Evolutionary conservation across 129 eudicot genomes (phyloP), one percentile per base, ranked within the genome.

Genomic region (Mikania micrantha): DNA sequence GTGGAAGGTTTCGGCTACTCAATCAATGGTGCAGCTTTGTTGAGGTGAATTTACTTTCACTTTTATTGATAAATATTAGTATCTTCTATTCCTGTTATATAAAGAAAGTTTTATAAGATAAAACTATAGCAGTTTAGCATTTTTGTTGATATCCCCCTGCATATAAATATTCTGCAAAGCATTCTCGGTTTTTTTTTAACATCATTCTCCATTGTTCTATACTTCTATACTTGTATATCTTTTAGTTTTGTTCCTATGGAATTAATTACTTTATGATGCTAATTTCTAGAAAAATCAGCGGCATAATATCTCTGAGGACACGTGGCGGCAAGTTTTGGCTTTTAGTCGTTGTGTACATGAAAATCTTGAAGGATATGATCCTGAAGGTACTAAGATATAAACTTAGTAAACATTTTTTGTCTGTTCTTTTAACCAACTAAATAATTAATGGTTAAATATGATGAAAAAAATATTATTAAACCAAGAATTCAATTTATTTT

Each of bases 261-360:
- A 38, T 70, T 25, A 28, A 67, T 75, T 71, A 73, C 60, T 48
- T 27, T 12, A 75, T 53, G 38, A 50, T 22, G 8, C 65, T 32
- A 34, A 47, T 39, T 24, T 65, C 58, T 69, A 94, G 99, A 67
- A 77, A 77, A 82, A 89, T 54, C 99, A 94, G 75, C 90, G 93
- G 60, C 87, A 89, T 67, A 94, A 94, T 79, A 94, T 94, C 64
- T 90, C 99, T 3, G 99, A 89, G 89, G 99, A 94, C 73, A 89
- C 99, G 19, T 94, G 99, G 99, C 59, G 88, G 61, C 99, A 94
- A 79, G 97, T 94, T 60, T 85, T 94, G 69, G 90, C 95, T 48
- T 94, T 94, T 76, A 94, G 97, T 64, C 87, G 95, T 8, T 89
- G 95, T 85, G 95, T 94, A 68, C 95, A 89, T 73, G 99, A 94